Evolutionary conservation across 805 yeast species (phyloP).

Genomic region (Kluyveromyces nonfermentans): DNA sequence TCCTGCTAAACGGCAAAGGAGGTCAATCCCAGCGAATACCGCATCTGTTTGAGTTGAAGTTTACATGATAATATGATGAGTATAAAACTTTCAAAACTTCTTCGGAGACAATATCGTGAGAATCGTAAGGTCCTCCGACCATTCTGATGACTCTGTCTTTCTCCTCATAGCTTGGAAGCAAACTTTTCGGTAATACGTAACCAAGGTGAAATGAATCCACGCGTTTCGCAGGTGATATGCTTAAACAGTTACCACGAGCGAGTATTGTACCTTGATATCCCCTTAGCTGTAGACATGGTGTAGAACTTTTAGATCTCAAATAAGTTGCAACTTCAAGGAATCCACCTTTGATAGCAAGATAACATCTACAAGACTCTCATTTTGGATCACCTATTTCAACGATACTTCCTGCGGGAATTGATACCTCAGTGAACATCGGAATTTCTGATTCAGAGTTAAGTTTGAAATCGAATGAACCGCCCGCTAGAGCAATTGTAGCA

Average conservation of each 20-base stretch:
- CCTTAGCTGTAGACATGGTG: constrained; percentile 87
- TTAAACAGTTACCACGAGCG: constrained; percentile 86
- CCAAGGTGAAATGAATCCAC: constrained; percentile 56
- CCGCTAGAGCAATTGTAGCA: constrained; percentile 71
- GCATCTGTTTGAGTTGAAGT: constrained; percentile 92
- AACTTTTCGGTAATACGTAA: constrained; percentile 41
- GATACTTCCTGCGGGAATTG: constrained; percentile 58
- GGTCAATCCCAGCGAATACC: constrained; percentile 95
- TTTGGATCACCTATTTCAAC: constrained; percentile 70
- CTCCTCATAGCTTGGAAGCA: constrained; percentile 21
- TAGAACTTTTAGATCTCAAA: constrained; percentile 91
- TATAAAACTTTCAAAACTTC: constrained; percentile 75
- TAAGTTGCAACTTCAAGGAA: constrained; percentile 81
- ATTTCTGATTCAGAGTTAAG: constrained; percentile 40
- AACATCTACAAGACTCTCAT: constrained; percentile 91
- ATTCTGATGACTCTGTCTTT: constrained; percentile 78
- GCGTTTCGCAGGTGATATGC: constrained; percentile 68
- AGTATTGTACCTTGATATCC: constrained; percentile 90
- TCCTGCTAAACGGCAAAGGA: constrained; percentile 92
- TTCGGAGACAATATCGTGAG: constrained; percentile 83
- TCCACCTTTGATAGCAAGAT: constrained; percentile 86
- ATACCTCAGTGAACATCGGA: constrained; percentile 43
- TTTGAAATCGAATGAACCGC: constrained; percentile 66
- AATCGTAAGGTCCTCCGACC: constrained; percentile 95
- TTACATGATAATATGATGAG: constrained; percentile 78